Percentiles rank a stretch among this genome's conserved stretches.
Evolutionary conservation across 208 protist genomes (phyloP).

Genomic region (Trypanosoma avium): DNA sequence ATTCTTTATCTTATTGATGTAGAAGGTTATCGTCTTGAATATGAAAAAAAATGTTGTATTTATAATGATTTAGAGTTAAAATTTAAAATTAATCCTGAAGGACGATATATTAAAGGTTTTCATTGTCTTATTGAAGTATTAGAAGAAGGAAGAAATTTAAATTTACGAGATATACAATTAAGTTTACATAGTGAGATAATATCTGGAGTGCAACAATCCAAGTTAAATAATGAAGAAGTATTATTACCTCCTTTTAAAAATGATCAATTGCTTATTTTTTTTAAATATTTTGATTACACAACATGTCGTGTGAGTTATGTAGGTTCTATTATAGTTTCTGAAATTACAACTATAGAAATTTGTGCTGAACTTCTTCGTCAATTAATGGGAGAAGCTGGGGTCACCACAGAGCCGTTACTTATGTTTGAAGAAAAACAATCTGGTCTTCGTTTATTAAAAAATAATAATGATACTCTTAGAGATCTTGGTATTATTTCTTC

Average conservation of each 20-base stretch:
- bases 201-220: neutral
- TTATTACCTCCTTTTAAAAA: constrained; percentile 31
- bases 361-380: constrained; percentile 38
- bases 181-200: neutral
- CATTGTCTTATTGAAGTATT: too few species aligned
- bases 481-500: constrained; percentile 28
- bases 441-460: constrained; percentile 30
- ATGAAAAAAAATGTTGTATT: too few species aligned
- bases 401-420: constrained; percentile 7
- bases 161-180: constrained; percentile 6
- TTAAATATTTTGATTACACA: constrained; percentile 77
- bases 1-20: neutral
- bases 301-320: constrained; percentile 55
- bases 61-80: too few species aligned
- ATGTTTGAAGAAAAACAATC: constrained; percentile 45
- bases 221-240: neutral
- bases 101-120: too few species aligned
- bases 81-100: too few species aligned
- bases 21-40: too few species aligned
- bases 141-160: too few species aligned
- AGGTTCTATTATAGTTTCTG: constrained; percentile 52
- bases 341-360: constrained; percentile 34
- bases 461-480: constrained; percentile 30
- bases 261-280: constrained; percentile 61
- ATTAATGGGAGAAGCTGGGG: constrained; percentile 28